Conservation (phyloP, 495 filamentous ascomycete genomes). For the Aspergillus baeticus region DNA sequence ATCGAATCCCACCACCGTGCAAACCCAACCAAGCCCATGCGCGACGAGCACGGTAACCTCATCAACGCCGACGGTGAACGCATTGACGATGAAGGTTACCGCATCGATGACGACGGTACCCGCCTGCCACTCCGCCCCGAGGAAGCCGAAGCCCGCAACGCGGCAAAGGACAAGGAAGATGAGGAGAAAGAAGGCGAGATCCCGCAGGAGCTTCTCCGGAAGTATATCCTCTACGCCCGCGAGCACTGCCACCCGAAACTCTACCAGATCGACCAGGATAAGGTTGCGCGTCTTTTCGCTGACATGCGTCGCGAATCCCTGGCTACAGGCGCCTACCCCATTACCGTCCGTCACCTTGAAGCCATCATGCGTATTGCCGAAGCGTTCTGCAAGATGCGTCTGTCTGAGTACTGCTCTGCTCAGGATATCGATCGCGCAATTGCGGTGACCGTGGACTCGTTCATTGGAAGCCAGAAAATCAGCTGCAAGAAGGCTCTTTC, state of each 20-base stretch:
- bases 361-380: constrained; percentile 94
- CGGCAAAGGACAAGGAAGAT: constrained; percentile 44
- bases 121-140: constrained; percentile 36
- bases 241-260: constrained; percentile 90
- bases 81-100: constrained; percentile 47
- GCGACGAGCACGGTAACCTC: constrained; percentile 52
- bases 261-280: constrained; percentile 98
- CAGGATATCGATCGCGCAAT: constrained; percentile 97
- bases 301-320: constrained; percentile 93
- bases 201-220: constrained; percentile 86
- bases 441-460: constrained; percentile 92
- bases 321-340: constrained; percentile 94
- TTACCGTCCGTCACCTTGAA: constrained; percentile 97
- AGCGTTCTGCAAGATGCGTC: constrained; percentile 91
- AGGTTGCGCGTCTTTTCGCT: constrained; percentile 88
- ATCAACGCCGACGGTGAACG: constrained; percentile 61
- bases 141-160: constrained; percentile 34
- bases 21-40: constrained; percentile 65
- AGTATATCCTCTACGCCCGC: constrained; percentile 96
- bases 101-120: constrained; percentile 33
- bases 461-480: constrained; percentile 95
- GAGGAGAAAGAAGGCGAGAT: constrained; percentile 75
- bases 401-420: constrained; percentile 86
- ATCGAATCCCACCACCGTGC: constrained; percentile 89
- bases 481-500: constrained; percentile 97